Percentiles rank a stretch among this genome's conserved stretches.
These are phyloP conservation scores for Hyphopichia wangnamkhiaoensis DNA, from an alignment of 1,139 yeast species.

Conservation along the genomic window DNA sequence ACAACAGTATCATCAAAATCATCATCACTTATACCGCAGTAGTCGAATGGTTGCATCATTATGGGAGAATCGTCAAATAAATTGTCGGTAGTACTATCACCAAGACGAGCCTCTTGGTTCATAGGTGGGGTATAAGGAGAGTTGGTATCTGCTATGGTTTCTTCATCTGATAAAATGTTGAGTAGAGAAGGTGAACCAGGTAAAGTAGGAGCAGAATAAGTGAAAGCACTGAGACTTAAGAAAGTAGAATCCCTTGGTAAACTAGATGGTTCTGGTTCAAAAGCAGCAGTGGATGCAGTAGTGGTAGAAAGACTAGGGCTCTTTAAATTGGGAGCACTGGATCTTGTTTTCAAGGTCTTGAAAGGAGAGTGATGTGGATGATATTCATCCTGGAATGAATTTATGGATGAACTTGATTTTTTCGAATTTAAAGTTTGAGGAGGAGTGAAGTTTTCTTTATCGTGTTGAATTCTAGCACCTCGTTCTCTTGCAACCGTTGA, in stretches of 20 bases:
- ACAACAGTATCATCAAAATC: conserved; percentile 5
- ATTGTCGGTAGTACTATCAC: conserved; percentile 15
- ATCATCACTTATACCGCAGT: background rate
- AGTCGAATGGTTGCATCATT: conserved; percentile 5
- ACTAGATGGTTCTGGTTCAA: conserved; percentile 11
- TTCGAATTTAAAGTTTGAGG: conserved; percentile 3
- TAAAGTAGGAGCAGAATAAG: background rate
- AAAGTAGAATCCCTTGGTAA: background rate
- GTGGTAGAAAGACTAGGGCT: background rate
- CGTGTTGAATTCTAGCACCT: conserved; percentile 1
- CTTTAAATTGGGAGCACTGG: conserved; percentile 25
- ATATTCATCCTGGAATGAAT: conserved; percentile 8
- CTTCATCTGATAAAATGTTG: conserved; percentile 6
- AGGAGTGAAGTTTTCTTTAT: conserved; percentile 6
- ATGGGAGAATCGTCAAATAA: conserved; percentile 16
- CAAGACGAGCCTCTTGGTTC: background rate
- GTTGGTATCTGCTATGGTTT: conserved; percentile 5
- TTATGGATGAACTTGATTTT: conserved; percentile 4
- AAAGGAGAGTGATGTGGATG: conserved; percentile 3
- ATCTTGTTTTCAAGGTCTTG: conserved; percentile 20
- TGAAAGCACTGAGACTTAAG: background rate
- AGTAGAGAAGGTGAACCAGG: conserved; percentile 2
- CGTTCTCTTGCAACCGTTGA: conserved; percentile 13
- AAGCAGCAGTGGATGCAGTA: conserved; percentile 9
- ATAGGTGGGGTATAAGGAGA: conserved; percentile 7